Base-by-base conservation (phyloP, 2,329 filamentous ascomycete genomes). In the Colletotrichum tabaci region DNA sequence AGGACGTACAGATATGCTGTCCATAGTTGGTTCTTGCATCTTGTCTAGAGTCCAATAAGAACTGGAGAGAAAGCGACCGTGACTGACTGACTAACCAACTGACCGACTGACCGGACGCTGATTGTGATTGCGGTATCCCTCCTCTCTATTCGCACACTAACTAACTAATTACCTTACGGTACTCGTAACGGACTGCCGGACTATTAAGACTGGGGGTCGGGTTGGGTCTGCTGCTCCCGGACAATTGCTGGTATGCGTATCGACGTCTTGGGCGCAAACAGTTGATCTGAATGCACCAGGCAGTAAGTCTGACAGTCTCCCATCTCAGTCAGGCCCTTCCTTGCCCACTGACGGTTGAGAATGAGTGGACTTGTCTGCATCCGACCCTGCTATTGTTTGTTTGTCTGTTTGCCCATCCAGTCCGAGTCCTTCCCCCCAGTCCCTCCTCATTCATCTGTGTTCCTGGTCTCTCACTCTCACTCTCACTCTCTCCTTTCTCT, bases 221-320 rank as follows among this genome's bases (percentile, higher is more conserved):
- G n/a, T 30, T 7, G 13, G 21, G n/a, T 56, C 15, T 58, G 56
- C 47, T 61, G 60, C 60, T 50, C 60, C 60, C 60, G 60, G 60
- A 40, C 53, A 56, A 21, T 21, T 8, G 9, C n/a, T 40, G 18
- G 40, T 18, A 18, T 50, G 30, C 53, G 18, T 38, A 16, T n/a
- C 26, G 52, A 6, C 10, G 2, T 55, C 52, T 56, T n/a, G 21
- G 53, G 53, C 53, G 53, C 53, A 56, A 56, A 42, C 53, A 56
- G 53, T 56, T 13, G 18, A 38, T 8, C 6, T 26, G 16, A 52
- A 9, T 13, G 18, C 12, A 50, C 47, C 18, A 21, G 47, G 30
- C 30, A 8, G 30, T 30, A 26, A 26, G 26, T 26, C 7, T 30
- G 30, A 30, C 30, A 30, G 30, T 30, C 30, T 30, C 30, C 9